Conservation (phyloP, 169 alveolate genomes). For the Plasmodium reichenowi region DNA sequence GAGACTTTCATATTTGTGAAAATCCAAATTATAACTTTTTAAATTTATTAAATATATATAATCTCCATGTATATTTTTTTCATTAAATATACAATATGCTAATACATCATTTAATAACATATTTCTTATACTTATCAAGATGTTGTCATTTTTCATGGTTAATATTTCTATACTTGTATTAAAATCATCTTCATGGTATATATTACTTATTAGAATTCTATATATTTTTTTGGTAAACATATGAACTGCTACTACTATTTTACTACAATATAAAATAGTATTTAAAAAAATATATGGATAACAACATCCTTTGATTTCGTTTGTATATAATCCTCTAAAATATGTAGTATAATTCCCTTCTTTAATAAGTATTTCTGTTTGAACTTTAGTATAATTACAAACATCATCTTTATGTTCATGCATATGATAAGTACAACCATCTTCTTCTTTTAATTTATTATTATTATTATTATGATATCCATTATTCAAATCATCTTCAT, state of each 20-base stretch:
- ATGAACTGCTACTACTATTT: conserved; percentile 61
- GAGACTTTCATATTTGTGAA: conserved; percentile 22
- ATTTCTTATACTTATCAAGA: conserved; percentile 56
- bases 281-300: conserved; percentile 69
- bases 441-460: neutral
- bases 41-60: conserved; percentile 45
- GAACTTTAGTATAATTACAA: conserved; percentile 29
- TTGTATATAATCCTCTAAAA: conserved; percentile 64
- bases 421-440: neutral
- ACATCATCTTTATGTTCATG: conserved; percentile 15
- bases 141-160: conserved; percentile 38
- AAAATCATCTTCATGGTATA: conserved; percentile 30
- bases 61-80: conserved; percentile 41
- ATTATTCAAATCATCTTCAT: neutral
- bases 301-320: conserved; percentile 68
- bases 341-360: conserved; percentile 37
- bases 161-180: conserved; percentile 56
- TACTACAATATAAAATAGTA: conserved; percentile 59
- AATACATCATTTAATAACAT: conserved; percentile 59
- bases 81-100: conserved; percentile 57
- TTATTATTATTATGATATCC: neutral
- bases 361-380: conserved; percentile 24
- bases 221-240: conserved; percentile 62
- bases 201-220: conserved; percentile 19
- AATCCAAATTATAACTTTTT: conserved; percentile 48